Base-by-base conservation (phyloP, 2,329 filamentous ascomycete species). In the Diaporthe nobilis region DNA sequence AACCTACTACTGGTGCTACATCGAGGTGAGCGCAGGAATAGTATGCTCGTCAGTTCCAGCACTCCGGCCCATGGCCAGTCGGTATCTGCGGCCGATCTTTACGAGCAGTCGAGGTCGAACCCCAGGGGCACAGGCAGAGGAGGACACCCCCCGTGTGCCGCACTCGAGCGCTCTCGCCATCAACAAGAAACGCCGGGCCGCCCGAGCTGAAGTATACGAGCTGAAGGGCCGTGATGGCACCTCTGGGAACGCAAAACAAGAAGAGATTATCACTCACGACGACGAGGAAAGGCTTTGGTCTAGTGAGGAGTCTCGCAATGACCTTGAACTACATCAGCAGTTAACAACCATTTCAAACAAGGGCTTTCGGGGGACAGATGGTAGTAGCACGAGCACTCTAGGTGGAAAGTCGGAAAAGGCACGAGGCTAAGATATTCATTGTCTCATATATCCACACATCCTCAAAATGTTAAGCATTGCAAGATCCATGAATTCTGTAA, bases 1-100 rank as follows among this genome's bases (percentile, higher is more conserved):
- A 20, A 63, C 58, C 7, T 63, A 63, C n/a, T 63, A 63, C n/a
- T 63, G 60, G 60, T 63, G 60, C 60, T 63, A 63, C 39, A n/a
- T 63, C 60, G 60, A 63, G 39, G 60, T 63, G 15, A 28, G 60
- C 60, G 60, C 60, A 44, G 60, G 60, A 3, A 44, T 63, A 17
- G 60, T 44, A 20, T 63, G 60, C 60, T 63, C 60, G 9, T 63
- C 60, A 22, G 60, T 63, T 10, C 60, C 60, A 63, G 60, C 60
- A 44, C 60, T 47, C 25, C 25, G 42, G 25, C 61, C 61, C 5
- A 34, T 65, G 61, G 61, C 61, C 15, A 65, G 61, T n/a, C 61
- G 61, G 3, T 65, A 49, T n/a, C 42, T 65, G 42, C 61, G 61
- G 25, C 42, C 25, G 3, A 34, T 65, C 7, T 49, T 65, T 9